These are phyloP conservation scores for Nepenthes gracilis DNA, from an alignment of 148 eudicot genomes.

Conservation along the genomic window DNA sequence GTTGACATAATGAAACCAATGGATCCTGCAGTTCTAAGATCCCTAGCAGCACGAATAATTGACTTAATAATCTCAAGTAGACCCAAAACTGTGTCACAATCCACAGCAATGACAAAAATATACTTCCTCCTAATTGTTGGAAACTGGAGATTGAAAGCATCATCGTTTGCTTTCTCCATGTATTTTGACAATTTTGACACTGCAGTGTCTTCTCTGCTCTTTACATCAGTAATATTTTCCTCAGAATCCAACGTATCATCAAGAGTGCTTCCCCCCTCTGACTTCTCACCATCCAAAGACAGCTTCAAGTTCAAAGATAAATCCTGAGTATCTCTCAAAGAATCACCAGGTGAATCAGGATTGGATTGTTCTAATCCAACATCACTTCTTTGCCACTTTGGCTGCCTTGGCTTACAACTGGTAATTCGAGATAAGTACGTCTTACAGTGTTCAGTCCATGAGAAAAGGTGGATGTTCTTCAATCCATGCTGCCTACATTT, in stretches of 20 bases:
- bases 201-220: slow-evolving; percentile 32
- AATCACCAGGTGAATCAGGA: slow-evolving; percentile 48
- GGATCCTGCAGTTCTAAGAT: slow-evolving; percentile 27
- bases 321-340: slow-evolving; percentile 57
- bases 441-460: slow-evolving; percentile 93
- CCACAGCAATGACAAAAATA: slow-evolving; percentile 58
- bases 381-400: slow-evolving; percentile 27
- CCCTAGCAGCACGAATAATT: slow-evolving; percentile 18
- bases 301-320: slow-evolving; percentile 57
- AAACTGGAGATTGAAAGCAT: slow-evolving; percentile 15
- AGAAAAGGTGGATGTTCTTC: slow-evolving; percentile 77
- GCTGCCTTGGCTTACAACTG: slow-evolving; percentile 69
- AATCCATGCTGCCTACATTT: slow-evolving; percentile 79
- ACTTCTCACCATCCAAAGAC: slow-evolving; percentile 27
- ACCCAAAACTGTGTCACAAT: slow-evolving; percentile 33
- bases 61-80: slow-evolving; percentile 16
- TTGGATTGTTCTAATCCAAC: slow-evolving; percentile 22
- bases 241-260: slow-evolving; percentile 24
- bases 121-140: slow-evolving; percentile 29
- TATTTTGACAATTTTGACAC: slow-evolving; percentile 33
- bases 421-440: slow-evolving; percentile 66
- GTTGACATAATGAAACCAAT: slow-evolving; percentile 65
- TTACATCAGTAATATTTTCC: slow-evolving; percentile 16
- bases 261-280: slow-evolving; percentile 14
- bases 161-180: slow-evolving; percentile 45